Conservation (phyloP, 768 basidiomycete genomes). For the Lenzites betulinus region DNA sequence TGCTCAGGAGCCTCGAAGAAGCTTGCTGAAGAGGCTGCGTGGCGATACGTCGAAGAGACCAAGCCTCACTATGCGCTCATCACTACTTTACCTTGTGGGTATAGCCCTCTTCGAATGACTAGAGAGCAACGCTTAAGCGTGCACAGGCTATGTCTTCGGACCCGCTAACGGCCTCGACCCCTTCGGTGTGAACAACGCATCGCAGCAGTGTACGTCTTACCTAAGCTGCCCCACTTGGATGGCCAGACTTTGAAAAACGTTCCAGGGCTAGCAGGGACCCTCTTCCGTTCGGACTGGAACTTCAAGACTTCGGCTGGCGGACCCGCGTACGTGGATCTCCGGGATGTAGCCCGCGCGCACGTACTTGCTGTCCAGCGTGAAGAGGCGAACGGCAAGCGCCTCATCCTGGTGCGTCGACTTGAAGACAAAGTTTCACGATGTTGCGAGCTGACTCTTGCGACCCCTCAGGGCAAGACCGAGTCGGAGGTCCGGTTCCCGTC, state of each 20-base stretch:
- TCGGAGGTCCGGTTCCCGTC: background rate
- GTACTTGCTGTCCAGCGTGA: background rate
- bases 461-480: background rate
- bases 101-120: too few species aligned
- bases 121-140: too few species aligned
- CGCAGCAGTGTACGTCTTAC: background rate
- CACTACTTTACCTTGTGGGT: background rate
- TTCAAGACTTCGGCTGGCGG: background rate
- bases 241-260: too few species aligned
- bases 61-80: background rate
- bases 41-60: background rate
- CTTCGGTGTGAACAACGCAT: background rate
- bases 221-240: too few species aligned
- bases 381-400: background rate
- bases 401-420: background rate
- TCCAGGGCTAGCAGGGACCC: background rate
- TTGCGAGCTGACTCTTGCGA: background rate
- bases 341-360: background rate
- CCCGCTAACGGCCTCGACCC: background rate
- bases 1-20: background rate
- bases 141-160: background rate
- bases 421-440: background rate
- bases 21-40: background rate
- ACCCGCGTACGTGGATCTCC: background rate
- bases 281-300: background rate